Conservation (phyloP, 1,284 basidiomycete species). For the Marasmius oreades region DNA sequence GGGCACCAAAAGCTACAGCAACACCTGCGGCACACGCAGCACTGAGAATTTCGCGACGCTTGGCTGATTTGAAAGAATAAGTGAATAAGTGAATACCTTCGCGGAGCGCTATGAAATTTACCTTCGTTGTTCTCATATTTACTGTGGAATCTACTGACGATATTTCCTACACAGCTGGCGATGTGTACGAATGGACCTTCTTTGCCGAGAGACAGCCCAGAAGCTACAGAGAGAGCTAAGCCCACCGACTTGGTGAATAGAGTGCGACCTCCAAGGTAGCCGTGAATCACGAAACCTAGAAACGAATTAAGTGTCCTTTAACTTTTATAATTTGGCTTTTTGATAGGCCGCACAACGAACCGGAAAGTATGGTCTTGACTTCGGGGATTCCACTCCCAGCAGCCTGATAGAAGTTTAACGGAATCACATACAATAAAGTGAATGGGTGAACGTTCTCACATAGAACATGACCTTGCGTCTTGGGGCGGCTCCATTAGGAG, state of each 20-base stretch:
- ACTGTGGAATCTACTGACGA: slow-evolving; percentile 80
- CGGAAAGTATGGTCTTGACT: slow-evolving; percentile 94
- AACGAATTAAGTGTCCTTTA: neutral
- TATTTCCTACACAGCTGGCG: slow-evolving; percentile 92
- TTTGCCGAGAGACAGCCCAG: slow-evolving; percentile 88
- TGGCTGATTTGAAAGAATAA: slow-evolving; percentile 46
- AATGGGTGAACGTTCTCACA: slow-evolving; percentile 40
- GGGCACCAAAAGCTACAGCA: slow-evolving; percentile 90
- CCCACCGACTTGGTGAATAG: slow-evolving; percentile 92
- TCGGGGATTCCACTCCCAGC: slow-evolving; percentile 96
- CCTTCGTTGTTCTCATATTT: slow-evolving; percentile 96
- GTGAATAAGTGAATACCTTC: slow-evolving; percentile 10
- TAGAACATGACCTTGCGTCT: slow-evolving; percentile 79
- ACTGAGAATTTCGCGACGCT: slow-evolving; percentile 88
- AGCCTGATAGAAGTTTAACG: slow-evolving; percentile 50
- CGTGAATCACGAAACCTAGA: slow-evolving; percentile 94
- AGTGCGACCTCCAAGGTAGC: slow-evolving; percentile 89
- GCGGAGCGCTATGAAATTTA: slow-evolving; percentile 24
- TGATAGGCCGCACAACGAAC: neutral
- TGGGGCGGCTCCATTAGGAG: slow-evolving; percentile 28
- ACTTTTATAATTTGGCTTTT: slow-evolving; percentile 30
- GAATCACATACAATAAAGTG: neutral
- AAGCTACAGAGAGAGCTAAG: slow-evolving; percentile 86
- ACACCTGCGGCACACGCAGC: slow-evolving; percentile 91
- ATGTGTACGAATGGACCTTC: slow-evolving; percentile 98